Base-by-base conservation (phyloP, 2,329 filamentous ascomycete species). In the Aspergillus puulaauensis region DNA sequence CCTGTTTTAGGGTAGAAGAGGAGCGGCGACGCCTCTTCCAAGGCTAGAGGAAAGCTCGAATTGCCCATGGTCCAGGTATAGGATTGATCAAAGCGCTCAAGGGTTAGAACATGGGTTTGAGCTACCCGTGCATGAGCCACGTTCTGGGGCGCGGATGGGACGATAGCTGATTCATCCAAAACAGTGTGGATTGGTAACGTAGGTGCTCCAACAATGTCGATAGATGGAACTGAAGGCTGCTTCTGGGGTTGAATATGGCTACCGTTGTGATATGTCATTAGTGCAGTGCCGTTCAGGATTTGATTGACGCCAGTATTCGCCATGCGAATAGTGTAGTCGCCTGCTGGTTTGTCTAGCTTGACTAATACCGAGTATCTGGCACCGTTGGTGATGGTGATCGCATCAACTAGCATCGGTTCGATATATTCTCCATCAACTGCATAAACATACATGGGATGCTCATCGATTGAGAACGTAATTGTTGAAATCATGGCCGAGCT, bases 271-370 rank as follows among this genome's bases (percentile, higher is more conserved):
- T 81, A 80, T 0, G 75, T 72, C 37, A 88, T 69, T 4, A 77
- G 70, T 0, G 82, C 84, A 35, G 78, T 75, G 1, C 79, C 82
- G 15, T 75, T 73, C 27, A 87, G 72, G 51, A 86, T 77, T 66
- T 88, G 86, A 12, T 80, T 78, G 5, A 79, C 69, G 17, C 74
- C 76, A 2, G 71, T 69, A 15, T 80, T 78, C 14, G 79, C 78
- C 24, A 82, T 71, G 2, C 85, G 83, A 23, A 86, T 80, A 11
- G 79, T 79, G 67, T 83, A 86, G 56, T 80, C 72, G 0, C 80
- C 81, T 1, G 76, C 64, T 2, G 65, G 67, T 45, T 78, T 76
- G 49, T 78, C 70, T 7, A 83, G 70, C 62, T 73, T 68, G n/a
- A 78, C 65, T 11, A 78, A 54, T 33, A 75, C 67, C 0, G 75